Evolutionary conservation across 129 eudicot genomes (phyloP), one percentile per base, ranked within the genome.

Genomic region (Centella asiatica): DNA sequence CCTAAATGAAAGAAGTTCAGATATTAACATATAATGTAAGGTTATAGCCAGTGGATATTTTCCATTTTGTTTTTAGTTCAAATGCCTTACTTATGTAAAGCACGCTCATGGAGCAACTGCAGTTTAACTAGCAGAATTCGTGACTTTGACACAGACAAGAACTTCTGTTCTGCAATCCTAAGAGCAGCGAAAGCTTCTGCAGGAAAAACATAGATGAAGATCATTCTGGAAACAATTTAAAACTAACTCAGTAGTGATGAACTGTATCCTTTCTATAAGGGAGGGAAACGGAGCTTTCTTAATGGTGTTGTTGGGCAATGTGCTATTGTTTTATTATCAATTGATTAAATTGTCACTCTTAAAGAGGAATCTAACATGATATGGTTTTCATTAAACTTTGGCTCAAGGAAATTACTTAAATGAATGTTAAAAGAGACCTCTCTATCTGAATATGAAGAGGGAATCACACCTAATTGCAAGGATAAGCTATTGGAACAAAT

Each of bases 41-140:
- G 19, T 23, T 31, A 32, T 42, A 34, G 22, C 12, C 47, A 70
- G 17, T 20, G 50, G 33, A 57, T 50, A 47, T 52, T 49, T 23
- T 37, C 47, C 19, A 47, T 23, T 32, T 40, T 47, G 15, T 36
- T 45, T 60, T 53, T 17, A 34, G 34, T 51, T 18, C 18, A 58
- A 67, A 65, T 19, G 28, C 6, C 28, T 25, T 74, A 90, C 96
- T 88, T 74, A 66, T 93, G 96, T 70, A 93, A 80, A 68, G 99
- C 99, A 5, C 72, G 79, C 68, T 93, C 96, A 74, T 93, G 99
- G 48, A 88, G 84, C 68, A 93, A 77, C 81, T 93, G 99, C 61
- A 93, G 76, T 62, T 93, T 93, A 60, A 85, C 74, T 42, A 87
- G 74, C 71, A 79, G 72, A 50, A 87, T 87, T 75, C 86, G 72